Evolutionary conservation across 2,329 filamentous ascomycete genomes (phyloP), one percentile per base, ranked within the genome.

Genomic region (Metarhizium robertsii): DNA sequence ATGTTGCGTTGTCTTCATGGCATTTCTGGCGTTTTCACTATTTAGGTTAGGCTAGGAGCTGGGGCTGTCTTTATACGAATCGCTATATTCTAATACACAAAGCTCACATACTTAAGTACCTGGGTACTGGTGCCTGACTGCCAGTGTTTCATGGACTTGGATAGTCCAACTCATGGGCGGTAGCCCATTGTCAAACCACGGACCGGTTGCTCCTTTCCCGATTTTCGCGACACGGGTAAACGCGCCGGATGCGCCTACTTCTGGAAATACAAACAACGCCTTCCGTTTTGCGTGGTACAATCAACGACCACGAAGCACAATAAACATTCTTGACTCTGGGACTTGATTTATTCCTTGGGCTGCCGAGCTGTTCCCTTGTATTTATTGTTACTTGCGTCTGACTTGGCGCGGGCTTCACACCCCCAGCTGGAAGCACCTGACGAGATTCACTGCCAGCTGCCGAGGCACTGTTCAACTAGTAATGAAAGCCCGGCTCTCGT

Each of bases 1-100:
- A 29, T 14, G 25, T 45, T 10, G 42, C 30, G n/a, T 4, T 50
- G 10, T 51, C 53, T 40, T 25, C 32, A 51, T 32, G 47, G 52
- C 47, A 56, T 56, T 53, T n/a, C 25, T 25, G 53, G 55, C 53
- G 53, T 55, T 57, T 25, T 30, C 50, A 51, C 32, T 25, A 34
- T 53, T 43, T n/a, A 42, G 34, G 36, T 52, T 43, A 30, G 5
- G 45, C 20, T 30, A 6, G 45, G 25, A 48, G 20, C 45, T 29
- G 25, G 45, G 45, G 13, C 11, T 30, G 45, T 48, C 6, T 20
- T 45, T 48, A 10, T 8, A 48, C 45, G 6, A 16, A 14, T 13
- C 30, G 25, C 18, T 48, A 29, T 30, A 48, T 40, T 40, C 38
- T 40, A 40, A 40, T 40, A 16, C 11, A 40, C 11, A 16, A 40